Conservation (phyloP, 2,329 filamentous ascomycete species). For the Huntiella bhutanensis region DNA sequence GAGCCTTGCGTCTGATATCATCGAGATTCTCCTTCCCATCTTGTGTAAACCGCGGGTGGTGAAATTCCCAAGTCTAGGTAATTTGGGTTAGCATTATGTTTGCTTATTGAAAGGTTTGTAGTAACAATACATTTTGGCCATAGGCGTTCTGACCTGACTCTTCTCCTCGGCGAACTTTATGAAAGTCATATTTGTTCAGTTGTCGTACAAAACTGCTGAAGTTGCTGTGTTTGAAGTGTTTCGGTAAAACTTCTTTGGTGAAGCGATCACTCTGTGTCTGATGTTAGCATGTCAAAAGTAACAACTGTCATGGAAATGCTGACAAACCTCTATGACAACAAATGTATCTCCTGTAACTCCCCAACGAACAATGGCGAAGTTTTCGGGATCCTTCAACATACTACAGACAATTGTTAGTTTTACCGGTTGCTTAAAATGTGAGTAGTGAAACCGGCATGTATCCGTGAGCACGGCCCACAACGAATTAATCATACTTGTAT, state of each 20-base stretch:
- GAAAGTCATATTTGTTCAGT: slow-evolving; percentile 94
- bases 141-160: slow-evolving; percentile 34
- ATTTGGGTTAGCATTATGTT: not conserved
- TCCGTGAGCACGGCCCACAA: slow-evolving; percentile 12
- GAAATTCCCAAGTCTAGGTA: slow-evolving; percentile 75
- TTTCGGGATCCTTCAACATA: slow-evolving; percentile 91
- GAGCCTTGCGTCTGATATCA: slow-evolving; percentile 89
- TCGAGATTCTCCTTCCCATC: slow-evolving; percentile 94
- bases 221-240: slow-evolving; percentile 98
- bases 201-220: slow-evolving; percentile 94
- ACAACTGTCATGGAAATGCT: not conserved
- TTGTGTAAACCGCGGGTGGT: slow-evolving; percentile 86
- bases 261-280: slow-evolving; percentile 76
- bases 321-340: slow-evolving; percentile 76
- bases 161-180: slow-evolving; percentile 58
- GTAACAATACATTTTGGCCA: slow-evolving; percentile 47
- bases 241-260: slow-evolving; percentile 87
- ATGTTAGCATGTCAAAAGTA: slow-evolving; percentile 1
- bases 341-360: slow-evolving; percentile 89
- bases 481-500: slow-evolving; percentile 53
- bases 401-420: slow-evolving; percentile 28
- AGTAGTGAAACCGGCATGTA: slow-evolving; percentile 6
- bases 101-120: not conserved
- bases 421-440: not conserved
- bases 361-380: slow-evolving; percentile 87